Base-by-base conservation (phyloP, 768 basidiomycete species). In the Tricholoma hemisulphureum region DNA sequence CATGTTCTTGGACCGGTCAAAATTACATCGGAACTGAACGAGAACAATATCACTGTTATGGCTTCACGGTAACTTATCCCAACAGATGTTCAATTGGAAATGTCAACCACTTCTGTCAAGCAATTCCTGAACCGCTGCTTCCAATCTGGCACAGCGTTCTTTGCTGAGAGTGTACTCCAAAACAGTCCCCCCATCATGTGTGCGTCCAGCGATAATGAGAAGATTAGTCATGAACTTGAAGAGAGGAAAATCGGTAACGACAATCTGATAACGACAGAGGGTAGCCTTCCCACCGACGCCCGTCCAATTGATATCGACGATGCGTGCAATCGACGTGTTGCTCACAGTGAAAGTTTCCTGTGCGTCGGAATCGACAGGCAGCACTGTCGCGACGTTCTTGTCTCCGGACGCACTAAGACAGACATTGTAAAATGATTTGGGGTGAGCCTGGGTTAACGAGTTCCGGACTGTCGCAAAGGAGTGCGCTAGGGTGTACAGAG, bases 241-340 rank as follows among this genome's bases (percentile, higher is more conserved):
- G n/a, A 74, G 48, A 10, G 75, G 51, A 1, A 62, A 74, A 4
- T 73, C 72, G 3, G 74, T 77, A 79, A 6, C 74, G 67, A 54
- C 75, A 78, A 9, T 78, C 6, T 75, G 63, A 50, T 77, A 78
- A 6, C 75, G 67, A 55, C 75, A 78, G 6, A 78, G 20, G 0
- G 77, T 78, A 41, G 65, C 62, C 39, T 59, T 59, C 1, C 67
- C 70, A 2, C 77, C 75, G 4, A 74, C 53, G 2, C 66, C 51
- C n/a, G 62, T 69, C 77, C 77, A 77, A 53, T 77, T 75, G 2
- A 73, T 58, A 46, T 77, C 75, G 13, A 78, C 43, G 34, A 77
- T 78, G 16, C 74, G 69, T 8, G 75, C 75, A 6, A 72, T 73
- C 23, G 75, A 76, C 21, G 78, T 74, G 58, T 78, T 77, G 34